Evolutionary conservation across 1,284 basidiomycete species (phyloP).

Genomic region (Pascua sp.): DNA sequence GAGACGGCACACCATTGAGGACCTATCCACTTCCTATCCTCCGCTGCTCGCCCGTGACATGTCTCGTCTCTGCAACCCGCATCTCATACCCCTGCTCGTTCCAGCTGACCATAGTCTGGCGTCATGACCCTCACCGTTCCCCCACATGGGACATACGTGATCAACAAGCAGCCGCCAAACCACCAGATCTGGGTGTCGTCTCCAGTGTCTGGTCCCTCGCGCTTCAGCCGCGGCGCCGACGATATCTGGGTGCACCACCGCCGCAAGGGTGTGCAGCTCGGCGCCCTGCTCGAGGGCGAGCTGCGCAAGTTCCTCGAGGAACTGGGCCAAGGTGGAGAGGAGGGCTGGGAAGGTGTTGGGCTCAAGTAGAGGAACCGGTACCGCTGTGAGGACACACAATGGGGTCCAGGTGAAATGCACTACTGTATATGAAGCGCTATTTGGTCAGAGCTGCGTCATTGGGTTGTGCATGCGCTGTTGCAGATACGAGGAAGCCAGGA

Average conservation of each 20-base stretch:
- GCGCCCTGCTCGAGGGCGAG: slow-evolving; percentile 60
- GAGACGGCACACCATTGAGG: too few relatives aligned
- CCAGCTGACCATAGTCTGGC: slow-evolving; percentile 61
- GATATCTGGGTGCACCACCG: slow-evolving; percentile 70
- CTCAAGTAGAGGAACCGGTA: slow-evolving; percentile 19
- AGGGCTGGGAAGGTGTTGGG: slow-evolving; percentile 36
- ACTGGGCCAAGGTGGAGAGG: slow-evolving; percentile 54
- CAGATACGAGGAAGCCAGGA: too few relatives aligned
- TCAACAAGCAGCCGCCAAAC: slow-evolving; percentile 99
- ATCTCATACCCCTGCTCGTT: neutral
- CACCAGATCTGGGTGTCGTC: slow-evolving; percentile 98
- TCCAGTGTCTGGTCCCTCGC: slow-evolving; percentile 81
- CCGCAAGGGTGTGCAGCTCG: slow-evolving; percentile 59
- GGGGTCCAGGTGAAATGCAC: too few relatives aligned
- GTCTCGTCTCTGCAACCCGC: neutral
- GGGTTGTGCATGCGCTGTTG: too few relatives aligned
- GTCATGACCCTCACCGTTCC: slow-evolving; percentile 85
- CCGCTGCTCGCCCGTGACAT: neutral
- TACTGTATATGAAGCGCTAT: too few relatives aligned
- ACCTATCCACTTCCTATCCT: neutral
- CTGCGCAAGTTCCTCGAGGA: slow-evolving; percentile 39
- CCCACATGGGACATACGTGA: slow-evolving; percentile 88
- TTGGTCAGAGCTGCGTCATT: too few relatives aligned
- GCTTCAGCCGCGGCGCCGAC: slow-evolving; percentile 68
- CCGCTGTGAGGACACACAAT: too few relatives aligned